These are phyloP conservation scores for Cymbopogon citratus DNA, from an alignment of 176 grass and related monocot genomes.

Conservation along the genomic window DNA sequence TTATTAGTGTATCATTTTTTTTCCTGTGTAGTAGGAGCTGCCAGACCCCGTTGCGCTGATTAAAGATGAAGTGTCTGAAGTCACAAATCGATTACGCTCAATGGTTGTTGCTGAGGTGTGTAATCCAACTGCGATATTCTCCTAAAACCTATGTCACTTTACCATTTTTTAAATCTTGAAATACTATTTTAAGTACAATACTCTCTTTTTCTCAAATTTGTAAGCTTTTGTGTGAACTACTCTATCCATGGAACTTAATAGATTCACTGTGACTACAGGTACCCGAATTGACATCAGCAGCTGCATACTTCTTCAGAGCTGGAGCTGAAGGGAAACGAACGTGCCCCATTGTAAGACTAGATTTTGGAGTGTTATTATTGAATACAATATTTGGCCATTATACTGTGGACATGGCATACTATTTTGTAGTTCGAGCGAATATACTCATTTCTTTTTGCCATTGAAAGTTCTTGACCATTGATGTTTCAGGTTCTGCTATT, in stretches of 20 bases:
- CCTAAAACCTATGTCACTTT: neutral
- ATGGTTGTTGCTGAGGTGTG: slow-evolving; percentile 53
- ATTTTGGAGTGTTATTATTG: too few relatives aligned
- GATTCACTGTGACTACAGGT: slow-evolving; percentile 28
- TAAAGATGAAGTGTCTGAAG: too few relatives aligned
- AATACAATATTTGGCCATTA: too few relatives aligned
- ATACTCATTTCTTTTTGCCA: too few relatives aligned
- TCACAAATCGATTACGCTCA: slow-evolving; percentile 32
- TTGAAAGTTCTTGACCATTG: too few relatives aligned
- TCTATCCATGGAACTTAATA: neutral
- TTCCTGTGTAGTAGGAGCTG: slow-evolving; percentile 36
- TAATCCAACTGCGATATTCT: neutral
- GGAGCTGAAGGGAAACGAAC: slow-evolving; percentile 67
- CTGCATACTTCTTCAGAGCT: slow-evolving; percentile 64
- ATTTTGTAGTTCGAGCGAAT: too few relatives aligned
- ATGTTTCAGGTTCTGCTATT: slow-evolving; percentile 52
- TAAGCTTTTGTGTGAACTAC: neutral
- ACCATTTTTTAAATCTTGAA: neutral
- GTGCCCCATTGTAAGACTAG: slow-evolving; percentile 43
- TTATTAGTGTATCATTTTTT: neutral
- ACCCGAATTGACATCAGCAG: slow-evolving; percentile 49
- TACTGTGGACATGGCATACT: too few relatives aligned
- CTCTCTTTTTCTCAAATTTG: too few relatives aligned
- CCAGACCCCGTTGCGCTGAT: too few relatives aligned
- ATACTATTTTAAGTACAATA: too few relatives aligned